Evolutionary conservation across 129 eudicot genomes (phyloP).

Genomic region (Escallonia herrerae): DNA sequence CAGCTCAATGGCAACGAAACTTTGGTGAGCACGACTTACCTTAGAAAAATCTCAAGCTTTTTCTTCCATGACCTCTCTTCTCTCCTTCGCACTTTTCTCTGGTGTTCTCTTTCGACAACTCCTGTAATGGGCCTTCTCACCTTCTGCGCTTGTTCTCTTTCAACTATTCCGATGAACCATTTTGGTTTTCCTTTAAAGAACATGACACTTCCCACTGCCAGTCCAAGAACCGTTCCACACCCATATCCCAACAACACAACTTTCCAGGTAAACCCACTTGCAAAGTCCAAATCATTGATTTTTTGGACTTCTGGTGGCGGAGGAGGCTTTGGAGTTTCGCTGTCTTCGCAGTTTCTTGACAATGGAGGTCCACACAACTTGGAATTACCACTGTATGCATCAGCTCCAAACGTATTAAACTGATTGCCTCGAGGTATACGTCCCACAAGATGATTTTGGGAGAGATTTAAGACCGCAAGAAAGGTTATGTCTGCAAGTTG

Average conservation of each 20-base stretch:
- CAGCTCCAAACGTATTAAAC: neutral
- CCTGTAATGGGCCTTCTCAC: neutral
- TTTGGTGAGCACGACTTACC: no score
- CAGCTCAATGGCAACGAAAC: no score
- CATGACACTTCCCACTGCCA: constrained; percentile 1
- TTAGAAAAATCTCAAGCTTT: no score
- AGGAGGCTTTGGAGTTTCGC: neutral
- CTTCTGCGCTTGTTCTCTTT: neutral
- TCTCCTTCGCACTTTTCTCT: no score
- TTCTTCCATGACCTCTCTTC: no score
- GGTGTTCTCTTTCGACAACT: no score
- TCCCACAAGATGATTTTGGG: constrained; percentile 17
- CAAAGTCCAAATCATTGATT: neutral
- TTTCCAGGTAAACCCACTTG: constrained; percentile 20
- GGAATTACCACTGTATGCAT: constrained; percentile 5
- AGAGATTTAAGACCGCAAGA: constrained; percentile 28
- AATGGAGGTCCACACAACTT: constrained; percentile 15
- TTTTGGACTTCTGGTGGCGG: neutral
- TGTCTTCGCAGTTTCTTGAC: neutral
- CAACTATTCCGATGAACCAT: neutral
- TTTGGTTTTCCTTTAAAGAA: constrained; percentile 3
- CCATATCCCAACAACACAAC: constrained; percentile 17
- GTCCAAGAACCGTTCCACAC: constrained; percentile 9
- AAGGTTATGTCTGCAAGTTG: constrained; percentile 10
- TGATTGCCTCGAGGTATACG: constrained; percentile 4